Evolutionary conservation across 2,329 filamentous ascomycete species (phyloP).

Genomic region (Helotiales sp.): DNA sequence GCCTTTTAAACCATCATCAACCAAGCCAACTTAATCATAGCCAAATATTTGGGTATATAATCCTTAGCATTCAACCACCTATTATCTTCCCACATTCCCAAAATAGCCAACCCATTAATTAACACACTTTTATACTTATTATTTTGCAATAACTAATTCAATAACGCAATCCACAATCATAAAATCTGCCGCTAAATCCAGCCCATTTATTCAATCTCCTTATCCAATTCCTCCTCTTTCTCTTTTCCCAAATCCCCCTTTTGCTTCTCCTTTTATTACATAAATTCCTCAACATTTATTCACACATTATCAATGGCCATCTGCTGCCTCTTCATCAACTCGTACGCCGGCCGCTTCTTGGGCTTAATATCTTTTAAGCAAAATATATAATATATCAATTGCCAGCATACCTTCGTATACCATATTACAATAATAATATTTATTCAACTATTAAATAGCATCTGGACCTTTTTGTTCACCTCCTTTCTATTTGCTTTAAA

Average conservation of each 20-base stretch:
- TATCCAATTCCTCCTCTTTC: neutral
- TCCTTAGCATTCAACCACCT: neutral
- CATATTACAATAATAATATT: constrained; percentile 14
- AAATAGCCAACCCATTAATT: constrained; percentile 2
- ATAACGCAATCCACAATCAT: constrained; percentile 24
- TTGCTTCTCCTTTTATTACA: constrained; percentile 8
- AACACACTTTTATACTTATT: too few species aligned
- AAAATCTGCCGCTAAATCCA: too few species aligned
- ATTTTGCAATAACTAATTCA: constrained; percentile 14
- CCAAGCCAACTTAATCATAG: constrained; percentile 22
- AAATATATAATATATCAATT: constrained; percentile 27
- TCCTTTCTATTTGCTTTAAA: neutral
- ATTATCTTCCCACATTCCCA: constrained; percentile 15
- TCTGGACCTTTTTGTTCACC: neutral
- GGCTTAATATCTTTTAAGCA: constrained; percentile 8
- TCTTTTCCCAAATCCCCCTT: constrained; percentile 2
- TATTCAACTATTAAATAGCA: constrained; percentile 15
- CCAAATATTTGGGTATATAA: neutral
- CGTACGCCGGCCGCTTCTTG: constrained; percentile 2
- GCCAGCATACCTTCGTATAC: constrained; percentile 14
- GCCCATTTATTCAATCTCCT: constrained; percentile 18
- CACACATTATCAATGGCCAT: constrained; percentile 12
- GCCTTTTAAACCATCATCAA: constrained; percentile 24
- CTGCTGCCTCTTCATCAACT: constrained; percentile 12
- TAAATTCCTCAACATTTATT: constrained; percentile 13